A percentile compares a stretch with the other conserved stretches of the same genome.
These are phyloP conservation scores for Phytophthora syringae DNA, from an alignment of 352 stramenopile genomes.

Conservation along the genomic window DNA sequence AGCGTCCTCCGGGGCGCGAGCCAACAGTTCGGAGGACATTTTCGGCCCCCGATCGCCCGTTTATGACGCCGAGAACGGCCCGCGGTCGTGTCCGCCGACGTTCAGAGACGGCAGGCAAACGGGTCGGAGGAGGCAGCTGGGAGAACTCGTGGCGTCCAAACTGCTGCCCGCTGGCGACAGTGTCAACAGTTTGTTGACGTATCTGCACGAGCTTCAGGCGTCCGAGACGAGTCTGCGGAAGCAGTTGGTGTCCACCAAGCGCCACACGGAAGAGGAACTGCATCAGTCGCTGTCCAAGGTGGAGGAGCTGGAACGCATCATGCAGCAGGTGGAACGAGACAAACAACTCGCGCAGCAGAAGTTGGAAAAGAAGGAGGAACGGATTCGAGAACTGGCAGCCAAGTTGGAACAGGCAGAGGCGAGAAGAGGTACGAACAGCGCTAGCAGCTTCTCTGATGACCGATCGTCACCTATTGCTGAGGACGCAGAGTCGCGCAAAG, in stretches of 20 bases:
- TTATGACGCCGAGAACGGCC: constrained; percentile 38
- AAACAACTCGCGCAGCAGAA: constrained; percentile 26
- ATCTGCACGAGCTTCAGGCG: constrained; percentile 69
- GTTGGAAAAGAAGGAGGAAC: constrained; percentile 41
- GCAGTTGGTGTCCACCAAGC: constrained; percentile 58
- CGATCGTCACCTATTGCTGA: constrained; percentile 8
- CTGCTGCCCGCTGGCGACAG: constrained; percentile 57
- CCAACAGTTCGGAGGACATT: constrained; percentile 38
- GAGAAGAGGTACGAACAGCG: constrained; percentile 7
- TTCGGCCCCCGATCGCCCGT: constrained; percentile 19
- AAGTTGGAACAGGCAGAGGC: constrained; percentile 37
- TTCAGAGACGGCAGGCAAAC: too few species aligned
- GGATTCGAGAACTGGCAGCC: constrained; percentile 36
- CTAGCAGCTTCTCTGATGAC: neutral
- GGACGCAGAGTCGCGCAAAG: constrained; percentile 1
- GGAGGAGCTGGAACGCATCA: constrained; percentile 19
- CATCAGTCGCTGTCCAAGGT: constrained; percentile 35
- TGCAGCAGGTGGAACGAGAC: constrained; percentile 30
- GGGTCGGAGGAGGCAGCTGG: too few species aligned
- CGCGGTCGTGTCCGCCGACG: constrained; percentile 42
- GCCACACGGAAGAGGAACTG: constrained; percentile 52
- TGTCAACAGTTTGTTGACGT: constrained; percentile 71
- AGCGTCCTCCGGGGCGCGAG: constrained; percentile 34
- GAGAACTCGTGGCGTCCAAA: constrained; percentile 50
- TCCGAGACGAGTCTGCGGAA: constrained; percentile 64